These are phyloP conservation scores for Laguncularia racemosa DNA, from an alignment of 345 rosid genomes.

Conservation along the genomic window DNA sequence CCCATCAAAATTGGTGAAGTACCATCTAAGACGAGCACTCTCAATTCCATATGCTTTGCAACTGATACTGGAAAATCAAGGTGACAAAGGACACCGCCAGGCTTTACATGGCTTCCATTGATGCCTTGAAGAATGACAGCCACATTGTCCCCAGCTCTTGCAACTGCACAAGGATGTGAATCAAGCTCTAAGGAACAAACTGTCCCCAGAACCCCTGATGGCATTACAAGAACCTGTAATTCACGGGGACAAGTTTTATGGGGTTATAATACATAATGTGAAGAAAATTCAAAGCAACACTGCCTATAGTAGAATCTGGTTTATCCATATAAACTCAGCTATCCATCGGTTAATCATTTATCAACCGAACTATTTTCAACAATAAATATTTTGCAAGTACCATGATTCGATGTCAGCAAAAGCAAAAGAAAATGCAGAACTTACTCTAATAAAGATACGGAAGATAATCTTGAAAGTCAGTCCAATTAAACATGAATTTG, in stretches of 20 bases:
- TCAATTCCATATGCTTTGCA: slow-evolving; percentile 67
- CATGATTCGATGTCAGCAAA: too few relatives aligned
- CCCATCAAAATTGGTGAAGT: slow-evolving; percentile 75
- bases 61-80: slow-evolving; percentile 75
- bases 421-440: too few relatives aligned
- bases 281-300: not conserved
- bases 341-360: too few relatives aligned
- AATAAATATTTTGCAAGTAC: too few relatives aligned
- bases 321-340: too few relatives aligned
- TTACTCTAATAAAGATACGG: too few relatives aligned
- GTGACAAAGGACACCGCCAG: slow-evolving; percentile 92
- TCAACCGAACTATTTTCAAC: too few relatives aligned
- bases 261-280: not conserved
- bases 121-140: slow-evolving; percentile 63
- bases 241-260: slow-evolving; percentile 4
- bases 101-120: slow-evolving; percentile 54
- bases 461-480: too few relatives aligned
- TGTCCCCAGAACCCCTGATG: slow-evolving; percentile 68
- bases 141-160: slow-evolving; percentile 89
- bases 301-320: not conserved
- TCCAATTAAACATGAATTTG: too few relatives aligned
- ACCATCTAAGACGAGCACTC: slow-evolving; percentile 63
- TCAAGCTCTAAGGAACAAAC: slow-evolving; percentile 70
- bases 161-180: slow-evolving; percentile 58
- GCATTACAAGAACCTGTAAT: slow-evolving; percentile 75